Evolutionary conservation across 129 eudicot genomes (phyloP).

Genomic region (Gnaphalium uliginosum): DNA sequence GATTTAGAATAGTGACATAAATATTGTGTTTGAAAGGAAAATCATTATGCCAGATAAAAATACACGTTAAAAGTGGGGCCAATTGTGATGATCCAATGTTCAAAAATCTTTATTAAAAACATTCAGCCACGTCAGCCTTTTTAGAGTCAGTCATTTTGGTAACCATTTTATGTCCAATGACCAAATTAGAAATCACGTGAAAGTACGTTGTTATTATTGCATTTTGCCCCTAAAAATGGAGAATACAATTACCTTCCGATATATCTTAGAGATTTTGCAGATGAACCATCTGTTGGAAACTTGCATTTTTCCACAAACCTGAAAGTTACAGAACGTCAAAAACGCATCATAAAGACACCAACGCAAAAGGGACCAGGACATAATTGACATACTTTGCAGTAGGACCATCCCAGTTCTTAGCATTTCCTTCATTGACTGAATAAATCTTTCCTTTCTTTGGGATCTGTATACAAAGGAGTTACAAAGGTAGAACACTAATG

Average conservation of each 20-base stretch:
- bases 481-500: conserved; percentile 12
- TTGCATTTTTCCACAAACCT: conserved; percentile 96
- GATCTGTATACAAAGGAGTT: conserved; percentile 43
- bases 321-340: conserved; percentile 19
- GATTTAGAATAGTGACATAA: neutral
- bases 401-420: conserved; percentile 95
- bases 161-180: neutral
- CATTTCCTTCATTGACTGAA: conserved; percentile 98
- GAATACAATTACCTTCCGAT: conserved; percentile 70
- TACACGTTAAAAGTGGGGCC: neutral
- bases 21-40: neutral
- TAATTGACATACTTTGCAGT: conserved; percentile 69
- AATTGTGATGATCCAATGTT: neutral
- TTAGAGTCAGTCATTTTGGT: neutral
- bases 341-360: neutral
- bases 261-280: conserved; percentile 91
- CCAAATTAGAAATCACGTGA: neutral
- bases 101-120: neutral
- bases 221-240: neutral
- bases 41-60: neutral
- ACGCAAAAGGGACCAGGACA: conserved; percentile 9
- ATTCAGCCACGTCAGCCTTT: neutral
- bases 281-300: conserved; percentile 85
- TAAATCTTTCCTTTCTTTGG: conserved; percentile 94
- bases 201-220: neutral